Evolutionary conservation across 768 basidiomycete species (phyloP), one percentile per base, ranked within the genome.

Genomic region (Boletus subcaerulescens): DNA sequence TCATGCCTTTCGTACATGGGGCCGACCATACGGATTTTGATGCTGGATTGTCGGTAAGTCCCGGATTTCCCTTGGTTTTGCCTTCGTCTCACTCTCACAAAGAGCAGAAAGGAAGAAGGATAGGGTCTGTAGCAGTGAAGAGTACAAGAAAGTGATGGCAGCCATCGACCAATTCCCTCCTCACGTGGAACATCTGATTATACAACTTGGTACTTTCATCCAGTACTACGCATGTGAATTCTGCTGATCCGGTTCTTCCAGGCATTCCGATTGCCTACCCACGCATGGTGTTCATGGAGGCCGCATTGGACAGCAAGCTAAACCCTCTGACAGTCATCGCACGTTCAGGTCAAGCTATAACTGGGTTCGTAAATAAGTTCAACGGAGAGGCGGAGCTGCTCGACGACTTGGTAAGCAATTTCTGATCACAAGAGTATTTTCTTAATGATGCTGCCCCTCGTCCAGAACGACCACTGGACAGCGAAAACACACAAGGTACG

Each of bases 381-480:
- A 93, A 94, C 69, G 82, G 82, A n/a, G 90, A 91, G 42, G 90
- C 94, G 0, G 97, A 98, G 71, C 73, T 99, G 29, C 78, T 98
- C 52, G 96, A 98, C 71, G 96, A 99, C 73, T 75, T 95, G 71
- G 89, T 88, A 57, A 33, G 79, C 64, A 9, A 45, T 48, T 47
- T 45, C n/a, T 31, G 35, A 39, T 48, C 48, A 17, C 46, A 53
- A 5, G 5, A 8, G 32, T 54, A 82, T 79, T 17, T 38, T 41
- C n/a, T 50, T 18, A 29, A 12, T 40, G 24, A 55, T 26, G 43
- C 22, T 26, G 89, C 89, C 62, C 86, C 91, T 66, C 85, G 17
- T 33, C 14, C 57, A 91, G 85, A 93, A 93, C 60, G 93, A 96
- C 65, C 93, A 95, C 63, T 95, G 93, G 93, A 95, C 93, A 5